Conservation (phyloP, 257 asterid genomes). For the Rubia yunnanensis region DNA sequence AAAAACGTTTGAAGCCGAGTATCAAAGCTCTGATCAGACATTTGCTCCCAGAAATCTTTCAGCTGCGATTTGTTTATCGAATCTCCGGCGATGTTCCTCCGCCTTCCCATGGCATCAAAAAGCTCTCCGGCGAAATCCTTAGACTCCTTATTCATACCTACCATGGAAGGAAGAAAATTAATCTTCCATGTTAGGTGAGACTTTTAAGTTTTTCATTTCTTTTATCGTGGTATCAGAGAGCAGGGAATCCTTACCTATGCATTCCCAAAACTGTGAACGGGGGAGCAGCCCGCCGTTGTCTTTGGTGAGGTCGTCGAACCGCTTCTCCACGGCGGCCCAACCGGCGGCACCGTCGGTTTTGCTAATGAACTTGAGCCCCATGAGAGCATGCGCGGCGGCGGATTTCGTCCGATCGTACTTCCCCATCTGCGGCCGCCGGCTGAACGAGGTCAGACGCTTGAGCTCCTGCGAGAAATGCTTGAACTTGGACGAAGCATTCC, state of each 20-base stretch:
- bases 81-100: slow-evolving; percentile 50
- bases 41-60: slow-evolving; percentile 73
- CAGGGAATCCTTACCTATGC: slow-evolving; percentile 64
- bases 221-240: no score
- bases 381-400: slow-evolving; percentile 64
- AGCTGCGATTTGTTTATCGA: slow-evolving; percentile 50
- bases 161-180: background rate
- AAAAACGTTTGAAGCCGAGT: slow-evolving; percentile 80
- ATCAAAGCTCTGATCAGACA: slow-evolving; percentile 78
- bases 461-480: slow-evolving; percentile 68
- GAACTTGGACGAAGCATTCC: slow-evolving; percentile 58
- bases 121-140: slow-evolving; percentile 71
- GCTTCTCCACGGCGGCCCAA: slow-evolving; percentile 65
- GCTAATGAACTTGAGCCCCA: slow-evolving; percentile 76
- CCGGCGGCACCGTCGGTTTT: slow-evolving; percentile 65
- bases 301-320: slow-evolving; percentile 51
- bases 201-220: background rate
- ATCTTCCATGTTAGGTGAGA: slow-evolving; percentile 1
- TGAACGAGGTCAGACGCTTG: slow-evolving; percentile 51
- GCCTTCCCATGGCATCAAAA: slow-evolving; percentile 59
- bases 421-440: slow-evolving; percentile 28
- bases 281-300: slow-evolving; percentile 49
- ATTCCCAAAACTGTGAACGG: slow-evolving; percentile 61
- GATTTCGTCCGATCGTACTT: slow-evolving; percentile 56
- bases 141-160: slow-evolving; percentile 80